Conservation (phyloP, 805 yeast species). For the Phaffomyces thermotolerans region DNA sequence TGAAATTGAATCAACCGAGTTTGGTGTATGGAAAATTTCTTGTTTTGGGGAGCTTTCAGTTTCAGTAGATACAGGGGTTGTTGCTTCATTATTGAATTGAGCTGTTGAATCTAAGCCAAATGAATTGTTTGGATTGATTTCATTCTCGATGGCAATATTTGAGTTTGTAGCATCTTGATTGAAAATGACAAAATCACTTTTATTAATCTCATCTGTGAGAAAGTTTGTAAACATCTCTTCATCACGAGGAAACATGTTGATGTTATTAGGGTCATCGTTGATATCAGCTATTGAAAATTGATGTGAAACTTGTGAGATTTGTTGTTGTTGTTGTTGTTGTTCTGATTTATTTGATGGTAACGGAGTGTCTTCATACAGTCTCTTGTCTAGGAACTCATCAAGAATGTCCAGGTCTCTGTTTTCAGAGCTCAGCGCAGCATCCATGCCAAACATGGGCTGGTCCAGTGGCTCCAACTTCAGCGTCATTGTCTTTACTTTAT, state of each 20-base stretch:
- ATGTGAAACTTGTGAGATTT: neutral
- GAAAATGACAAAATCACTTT: slow-evolving; percentile 17
- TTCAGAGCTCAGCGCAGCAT: neutral
- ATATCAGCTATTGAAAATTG: neutral
- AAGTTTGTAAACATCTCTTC: slow-evolving; percentile 21
- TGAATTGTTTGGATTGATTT: neutral
- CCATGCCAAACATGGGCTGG: slow-evolving; percentile 7
- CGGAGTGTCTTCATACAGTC: slow-evolving; percentile 17
- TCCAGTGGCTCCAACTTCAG: slow-evolving; percentile 18
- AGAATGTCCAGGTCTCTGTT: slow-evolving; percentile 37
- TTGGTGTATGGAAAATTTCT: slow-evolving; percentile 16
- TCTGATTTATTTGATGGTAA: neutral
- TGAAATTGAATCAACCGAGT: slow-evolving; percentile 3
- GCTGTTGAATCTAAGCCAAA: neutral
- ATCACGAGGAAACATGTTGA: slow-evolving; percentile 6
- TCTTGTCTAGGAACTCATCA: slow-evolving; percentile 35
- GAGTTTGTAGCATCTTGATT: slow-evolving; percentile 5
- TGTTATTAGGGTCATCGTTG: neutral
- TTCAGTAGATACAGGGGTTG: slow-evolving; percentile 14
- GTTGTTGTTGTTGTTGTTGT: neutral
- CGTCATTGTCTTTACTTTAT: slow-evolving; percentile 4
- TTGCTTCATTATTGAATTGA: slow-evolving; percentile 4
- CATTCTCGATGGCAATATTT: neutral
- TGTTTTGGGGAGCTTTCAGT: slow-evolving; percentile 4
- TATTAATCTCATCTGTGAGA: slow-evolving; percentile 20